Base-by-base conservation (phyloP, 73 alveolate genomes). In the Paramecium sexaurelia region DNA sequence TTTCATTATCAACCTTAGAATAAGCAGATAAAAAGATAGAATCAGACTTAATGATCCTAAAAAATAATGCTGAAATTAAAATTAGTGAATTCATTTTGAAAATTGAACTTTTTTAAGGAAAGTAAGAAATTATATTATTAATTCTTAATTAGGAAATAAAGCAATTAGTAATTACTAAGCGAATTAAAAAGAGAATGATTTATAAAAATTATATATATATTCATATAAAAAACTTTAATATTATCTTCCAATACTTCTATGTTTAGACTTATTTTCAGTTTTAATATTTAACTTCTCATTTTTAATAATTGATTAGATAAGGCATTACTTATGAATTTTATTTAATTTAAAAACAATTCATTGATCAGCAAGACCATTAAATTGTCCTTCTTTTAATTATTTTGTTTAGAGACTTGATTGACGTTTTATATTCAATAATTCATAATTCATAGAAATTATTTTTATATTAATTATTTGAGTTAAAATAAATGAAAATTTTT, bases 61-160 rank as follows among this genome's bases (percentile, higher is more conserved):
- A 41, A 39, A 56, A 88, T 47, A 61, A 61, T 61, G 43, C 94
- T 17, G 94, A 88, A 69, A 88, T 88, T 5, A 88, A 88, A 33
- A 88, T 88, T 36, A 88, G 90, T 88, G 94, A 88, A 32, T 88
- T 57, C 40, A 69, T 88, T 26, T 56, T 88, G 15, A 88, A 88
- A 41, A 69, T 88, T 32, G 93, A 86, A 26, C 10, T 61, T 20
- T 61, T 61, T 26, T 24, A 61, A 61, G 83, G 83, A 61, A 61
- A 61, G 83, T 61, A 61, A 26, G 45, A 26, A 29, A 24, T 61
- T 29, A 26, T 11, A 1, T 13, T 29, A 2, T 29, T 7, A 19
- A 61, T 3, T 51, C 32, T 3, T 51, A 35, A n/a, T 61, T 61
- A 61, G 83, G 83, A 61, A 61, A 61, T 32, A 61, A 29, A 61